A percentile compares a stretch with the other conserved stretches of the same genome.
These are phyloP conservation scores for Neospermospora avenae DNA, from an alignment of 2,329 filamentous ascomycete species.

Conservation along the genomic window DNA sequence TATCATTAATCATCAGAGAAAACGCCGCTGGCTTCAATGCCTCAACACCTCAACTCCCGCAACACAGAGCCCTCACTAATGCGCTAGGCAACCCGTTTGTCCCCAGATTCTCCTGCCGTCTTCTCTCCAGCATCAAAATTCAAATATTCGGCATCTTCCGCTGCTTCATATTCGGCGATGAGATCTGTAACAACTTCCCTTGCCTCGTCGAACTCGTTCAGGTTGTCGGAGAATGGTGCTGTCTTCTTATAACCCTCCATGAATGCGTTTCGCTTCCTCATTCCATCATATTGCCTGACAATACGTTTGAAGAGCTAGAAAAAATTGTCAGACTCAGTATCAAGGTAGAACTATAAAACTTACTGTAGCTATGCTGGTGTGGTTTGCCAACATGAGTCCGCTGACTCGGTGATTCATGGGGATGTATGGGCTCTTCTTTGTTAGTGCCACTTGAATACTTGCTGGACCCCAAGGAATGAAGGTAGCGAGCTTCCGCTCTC, in stretches of 20 bases:
- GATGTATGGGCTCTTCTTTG: conserved; percentile 94
- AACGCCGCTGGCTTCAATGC: conserved; percentile 19
- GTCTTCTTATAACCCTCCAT: conserved; percentile 96
- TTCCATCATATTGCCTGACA: conserved; percentile 84
- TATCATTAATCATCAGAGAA: conserved; percentile 31
- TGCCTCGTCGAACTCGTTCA: conserved; percentile 94
- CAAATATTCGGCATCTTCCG: conserved; percentile 86
- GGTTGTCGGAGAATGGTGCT: conserved; percentile 83
- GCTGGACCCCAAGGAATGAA: conserved; percentile 99
- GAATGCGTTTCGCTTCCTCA: conserved; percentile 96
- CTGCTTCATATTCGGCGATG: conserved; percentile 93
- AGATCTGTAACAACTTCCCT: conserved; percentile 87
- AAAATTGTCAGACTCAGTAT: conserved; percentile 8
- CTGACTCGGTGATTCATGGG: conserved; percentile 92
- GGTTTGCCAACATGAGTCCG: conserved; percentile 95
- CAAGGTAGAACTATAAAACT: conserved; percentile 26
- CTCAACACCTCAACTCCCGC: conserved; percentile 15
- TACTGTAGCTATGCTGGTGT: conserved; percentile 91
- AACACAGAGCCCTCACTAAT: not conserved
- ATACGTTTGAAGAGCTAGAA: conserved; percentile 84
- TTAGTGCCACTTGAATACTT: conserved; percentile 94
- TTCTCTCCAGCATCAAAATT: conserved; percentile 50
- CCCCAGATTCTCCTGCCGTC: conserved; percentile 30
- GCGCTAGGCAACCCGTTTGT: conserved; percentile 25
- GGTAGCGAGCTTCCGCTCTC: conserved; percentile 86